Evolutionary conservation across 805 yeast species (phyloP).

Genomic region (Saccharomycopsis sp.): DNA sequence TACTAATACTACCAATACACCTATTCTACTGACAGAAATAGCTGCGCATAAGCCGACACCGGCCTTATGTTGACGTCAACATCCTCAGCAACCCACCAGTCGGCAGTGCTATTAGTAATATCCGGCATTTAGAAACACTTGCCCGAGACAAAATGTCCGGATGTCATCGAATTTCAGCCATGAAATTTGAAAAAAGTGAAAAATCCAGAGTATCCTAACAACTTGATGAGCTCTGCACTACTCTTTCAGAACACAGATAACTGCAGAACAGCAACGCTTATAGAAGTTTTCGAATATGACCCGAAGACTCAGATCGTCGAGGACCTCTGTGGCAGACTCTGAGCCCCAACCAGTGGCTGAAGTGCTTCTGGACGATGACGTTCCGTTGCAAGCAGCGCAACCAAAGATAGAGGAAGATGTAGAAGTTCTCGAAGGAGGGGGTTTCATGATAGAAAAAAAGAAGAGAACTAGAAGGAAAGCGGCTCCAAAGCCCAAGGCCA

Average conservation of each 20-base stretch:
- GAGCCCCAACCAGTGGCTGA: neutral
- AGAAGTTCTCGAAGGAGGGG: neutral
- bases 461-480: neutral
- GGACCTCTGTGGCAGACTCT: neutral
- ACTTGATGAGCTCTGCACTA: neutral
- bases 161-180: neutral
- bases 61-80: too few relatives aligned
- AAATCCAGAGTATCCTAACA: neutral
- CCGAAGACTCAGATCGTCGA: neutral
- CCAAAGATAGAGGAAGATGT: neutral
- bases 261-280: neutral
- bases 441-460: neutral
- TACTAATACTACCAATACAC: too few relatives aligned
- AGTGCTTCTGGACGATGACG: neutral
- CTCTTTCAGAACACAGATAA: neutral
- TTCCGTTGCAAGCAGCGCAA: neutral
- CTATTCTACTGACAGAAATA: too few relatives aligned
- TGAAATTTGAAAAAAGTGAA: neutral
- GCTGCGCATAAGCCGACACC: too few relatives aligned
- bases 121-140: too few relatives aligned
- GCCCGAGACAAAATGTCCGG: conserved; percentile 1
- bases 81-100: too few relatives aligned
- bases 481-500: neutral
- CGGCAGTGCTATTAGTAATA: neutral
- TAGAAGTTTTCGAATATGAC: neutral